Evolutionary conservation across 352 stramenopile species (phyloP), one percentile per base, ranked within the genome.

Genomic region (Phytophthora palmivora): DNA sequence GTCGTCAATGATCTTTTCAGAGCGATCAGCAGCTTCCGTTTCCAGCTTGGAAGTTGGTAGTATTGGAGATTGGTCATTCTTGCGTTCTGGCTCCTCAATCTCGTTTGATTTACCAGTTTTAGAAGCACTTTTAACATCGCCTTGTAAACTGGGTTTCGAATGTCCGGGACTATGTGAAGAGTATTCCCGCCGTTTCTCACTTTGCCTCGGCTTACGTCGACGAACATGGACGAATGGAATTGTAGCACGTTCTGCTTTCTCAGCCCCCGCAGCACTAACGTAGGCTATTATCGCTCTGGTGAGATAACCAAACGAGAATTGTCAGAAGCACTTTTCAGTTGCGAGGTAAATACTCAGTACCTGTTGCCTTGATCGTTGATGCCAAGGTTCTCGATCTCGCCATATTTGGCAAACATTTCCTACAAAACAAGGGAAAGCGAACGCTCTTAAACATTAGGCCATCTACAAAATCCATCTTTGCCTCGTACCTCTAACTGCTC

Each of bases 271-370:
- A 34, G 49, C 38, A 49, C 36, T 55, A 14, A 12, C 4, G 39
- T 73, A 83, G 6, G 74, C 71, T 11, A 78, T 47, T 15, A 83
- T 78, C 15, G 74, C 74, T 59, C 64, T 72, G 33, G 2, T 6
- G 15, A 57, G 7, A 21, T 19, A 11, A 44, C 39, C 4, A 41
- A n/a, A 6, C 3, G 18, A 21, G 22, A 7, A 10, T 16, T 52
- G 26, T 59, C 28, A 59, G 51, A 28, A 28, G 24, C 24, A 34
- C 10, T 34, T 34, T 7, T 34, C 30, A 14, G 30, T 34, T 4
- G 30, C 3, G 24, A 6, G 11, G 3, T 34, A 2, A 34, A 34
- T 10, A 34, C 30, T 2, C 14, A 21, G 14, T 62, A 72, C 64
- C 64, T 69, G 51, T 72, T 76, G 39, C 62, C 47, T 63, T 66